Conservation (phyloP, 2,329 filamentous ascomycete species). For the Ustilaginoidea virens region DNA sequence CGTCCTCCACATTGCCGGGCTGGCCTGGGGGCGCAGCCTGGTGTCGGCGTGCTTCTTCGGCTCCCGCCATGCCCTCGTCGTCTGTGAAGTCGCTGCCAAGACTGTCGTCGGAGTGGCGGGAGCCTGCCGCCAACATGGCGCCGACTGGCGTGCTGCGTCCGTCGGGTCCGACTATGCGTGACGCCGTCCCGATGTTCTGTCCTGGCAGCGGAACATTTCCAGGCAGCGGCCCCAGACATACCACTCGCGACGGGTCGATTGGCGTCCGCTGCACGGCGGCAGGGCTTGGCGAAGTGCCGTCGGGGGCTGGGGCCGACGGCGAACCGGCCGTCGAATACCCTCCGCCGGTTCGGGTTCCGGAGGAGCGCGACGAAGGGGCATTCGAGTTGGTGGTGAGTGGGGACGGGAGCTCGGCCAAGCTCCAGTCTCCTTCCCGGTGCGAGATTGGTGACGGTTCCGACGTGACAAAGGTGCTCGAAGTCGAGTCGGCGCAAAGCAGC, state of each 20-base stretch:
- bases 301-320: not conserved
- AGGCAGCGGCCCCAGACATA: slow-evolving; percentile 40
- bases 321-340: slow-evolving; percentile 4
- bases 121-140: slow-evolving; percentile 4
- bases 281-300: slow-evolving; percentile 3
- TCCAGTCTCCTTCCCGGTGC: slow-evolving; percentile 30
- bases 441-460: slow-evolving; percentile 33
- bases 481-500: slow-evolving; percentile 9
- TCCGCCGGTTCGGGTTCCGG: slow-evolving; percentile 7
- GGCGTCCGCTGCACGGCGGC: slow-evolving; percentile 27
- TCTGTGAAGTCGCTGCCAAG: slow-evolving; percentile 43
- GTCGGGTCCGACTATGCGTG: slow-evolving; percentile 4
- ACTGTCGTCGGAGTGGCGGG: slow-evolving; percentile 17
- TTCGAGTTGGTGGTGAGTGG: slow-evolving; percentile 20
- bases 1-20: slow-evolving; percentile 1
- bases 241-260: slow-evolving; percentile 35
- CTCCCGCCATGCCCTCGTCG: slow-evolving; percentile 27
- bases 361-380: slow-evolving; percentile 10
- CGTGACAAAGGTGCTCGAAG: slow-evolving; percentile 21
- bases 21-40: slow-evolving; percentile 7
- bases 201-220: slow-evolving; percentile 23
- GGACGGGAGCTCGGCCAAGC: slow-evolving; percentile 24
- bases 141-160: slow-evolving; percentile 2
- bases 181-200: slow-evolving; percentile 5
- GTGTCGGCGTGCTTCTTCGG: slow-evolving; percentile 13